Conservation (phyloP, 768 basidiomycete genomes). For the Boletus sp. region DNA sequence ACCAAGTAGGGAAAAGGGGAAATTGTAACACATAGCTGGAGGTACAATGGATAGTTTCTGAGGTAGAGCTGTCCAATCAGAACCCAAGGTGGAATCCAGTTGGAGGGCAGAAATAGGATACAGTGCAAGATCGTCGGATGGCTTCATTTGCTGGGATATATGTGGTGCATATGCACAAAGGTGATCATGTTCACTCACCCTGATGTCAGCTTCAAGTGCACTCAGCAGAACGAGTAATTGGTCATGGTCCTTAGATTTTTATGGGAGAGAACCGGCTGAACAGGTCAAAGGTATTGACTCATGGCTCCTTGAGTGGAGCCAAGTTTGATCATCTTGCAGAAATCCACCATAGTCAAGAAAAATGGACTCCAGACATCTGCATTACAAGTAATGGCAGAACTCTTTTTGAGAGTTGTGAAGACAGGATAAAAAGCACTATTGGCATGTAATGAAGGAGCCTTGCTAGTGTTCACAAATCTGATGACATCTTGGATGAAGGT, state of each 20-base stretch:
- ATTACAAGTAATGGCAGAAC: constrained; percentile 10
- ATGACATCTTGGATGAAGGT: constrained; percentile 13
- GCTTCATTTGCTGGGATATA: constrained; percentile 30
- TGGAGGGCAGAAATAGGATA: background rate
- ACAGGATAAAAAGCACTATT: constrained; percentile 23
- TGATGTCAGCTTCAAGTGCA: constrained; percentile 39
- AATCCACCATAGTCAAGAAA: constrained; percentile 9
- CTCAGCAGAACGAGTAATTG: background rate
- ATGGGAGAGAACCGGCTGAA: constrained; percentile 20
- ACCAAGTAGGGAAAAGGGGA: too few species aligned
- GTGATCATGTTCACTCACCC: constrained; percentile 28
- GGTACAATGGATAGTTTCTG: constrained; percentile 23
- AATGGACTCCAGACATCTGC: constrained; percentile 12
- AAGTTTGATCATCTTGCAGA: constrained; percentile 3
- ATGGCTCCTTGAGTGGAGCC: background rate
- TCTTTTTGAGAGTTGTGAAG: constrained; percentile 2
- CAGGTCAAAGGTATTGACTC: constrained; percentile 18
- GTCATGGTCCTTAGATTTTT: too few species aligned
- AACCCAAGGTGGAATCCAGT: background rate
- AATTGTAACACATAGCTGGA: constrained; percentile 19
- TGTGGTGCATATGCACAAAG: constrained; percentile 42
- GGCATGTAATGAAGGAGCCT: background rate
- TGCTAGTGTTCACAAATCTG: constrained; percentile 27
- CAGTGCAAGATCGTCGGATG: constrained; percentile 32
- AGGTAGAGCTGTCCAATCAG: background rate